phyloP scores from a whole-genome alignment of 352 stramenopile genomes.

The Peronospora farinosa region DNA sequence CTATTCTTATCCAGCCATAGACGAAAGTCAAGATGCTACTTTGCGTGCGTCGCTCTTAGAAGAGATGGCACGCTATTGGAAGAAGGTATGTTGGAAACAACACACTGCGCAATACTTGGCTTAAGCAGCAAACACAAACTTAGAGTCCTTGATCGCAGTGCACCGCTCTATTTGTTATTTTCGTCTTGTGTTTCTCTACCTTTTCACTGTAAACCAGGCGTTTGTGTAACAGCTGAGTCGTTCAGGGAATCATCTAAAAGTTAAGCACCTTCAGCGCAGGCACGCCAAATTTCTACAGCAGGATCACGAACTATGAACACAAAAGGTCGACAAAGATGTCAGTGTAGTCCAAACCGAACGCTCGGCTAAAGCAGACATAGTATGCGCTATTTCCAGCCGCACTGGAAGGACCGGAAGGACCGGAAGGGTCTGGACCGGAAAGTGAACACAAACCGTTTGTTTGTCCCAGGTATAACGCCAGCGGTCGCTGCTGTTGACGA shows the following conservation, averaged over 20 bases:
- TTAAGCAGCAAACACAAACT: slow-evolving; percentile 28
- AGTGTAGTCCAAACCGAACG: slow-evolving; percentile 72
- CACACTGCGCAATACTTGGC: slow-evolving; percentile 24
- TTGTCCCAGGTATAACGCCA: no score
- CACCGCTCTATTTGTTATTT: slow-evolving; percentile 4
- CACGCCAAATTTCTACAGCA: slow-evolving; percentile 79
- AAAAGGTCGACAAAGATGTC: slow-evolving; percentile 85
- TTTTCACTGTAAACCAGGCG: slow-evolving; percentile 5
- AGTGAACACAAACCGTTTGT: no score
- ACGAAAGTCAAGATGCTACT: slow-evolving; percentile 73
- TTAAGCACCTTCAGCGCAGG: slow-evolving; percentile 62
- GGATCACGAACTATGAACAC: slow-evolving; percentile 74
- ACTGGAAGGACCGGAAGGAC: no score
- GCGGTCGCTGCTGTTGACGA: no score
- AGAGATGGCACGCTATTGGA: slow-evolving; percentile 73
- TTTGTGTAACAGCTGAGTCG: slow-evolving; percentile 39
- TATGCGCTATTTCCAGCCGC: no score
- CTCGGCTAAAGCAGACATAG: slow-evolving; percentile 62
- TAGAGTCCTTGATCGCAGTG: slow-evolving; percentile 10
- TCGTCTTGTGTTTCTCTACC: slow-evolving; percentile 9
- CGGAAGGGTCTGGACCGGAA: no score
- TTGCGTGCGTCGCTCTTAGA: slow-evolving; percentile 75
- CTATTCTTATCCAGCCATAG: slow-evolving; percentile 77
- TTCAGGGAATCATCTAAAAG: slow-evolving; percentile 55
- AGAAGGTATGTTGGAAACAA: not conserved